A percentile compares a stretch with the other conserved stretches of the same genome.
Conservation (phyloP, 2,329 filamentous ascomycete genomes). For the Cladophialophora psammophila region DNA sequence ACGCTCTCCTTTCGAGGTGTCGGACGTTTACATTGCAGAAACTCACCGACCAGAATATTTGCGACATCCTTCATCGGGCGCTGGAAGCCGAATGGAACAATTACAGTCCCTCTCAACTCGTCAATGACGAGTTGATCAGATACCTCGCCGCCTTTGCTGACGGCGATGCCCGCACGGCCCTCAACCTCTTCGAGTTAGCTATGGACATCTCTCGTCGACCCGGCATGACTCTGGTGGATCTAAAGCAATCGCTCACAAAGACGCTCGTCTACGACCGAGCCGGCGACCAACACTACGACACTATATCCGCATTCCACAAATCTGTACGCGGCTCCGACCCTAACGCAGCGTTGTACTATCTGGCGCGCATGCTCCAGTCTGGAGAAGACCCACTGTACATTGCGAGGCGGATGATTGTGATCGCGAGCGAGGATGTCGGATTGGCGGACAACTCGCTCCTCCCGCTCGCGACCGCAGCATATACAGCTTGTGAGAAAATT, state of each 20-base stretch:
- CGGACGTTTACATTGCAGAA: conserved; percentile 86
- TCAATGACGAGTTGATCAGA: conserved; percentile 77
- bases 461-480: conserved; percentile 81
- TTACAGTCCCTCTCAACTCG: conserved; percentile 60
- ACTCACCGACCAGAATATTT: conserved; percentile 74
- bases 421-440: conserved; percentile 92
- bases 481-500: conserved; percentile 88
- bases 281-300: conserved; percentile 97
- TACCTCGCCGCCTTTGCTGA: conserved; percentile 89
- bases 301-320: conserved; percentile 96
- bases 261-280: conserved; percentile 94
- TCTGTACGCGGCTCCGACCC: conserved; percentile 86
- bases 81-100: conserved; percentile 58
- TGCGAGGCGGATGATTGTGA: conserved; percentile 89
- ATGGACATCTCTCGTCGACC: conserved; percentile 70
- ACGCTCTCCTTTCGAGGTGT: conserved; percentile 85
- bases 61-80: conserved; percentile 77
- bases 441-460: conserved; percentile 86
- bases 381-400: conserved; percentile 94
- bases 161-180: conserved; percentile 88
- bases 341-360: conserved; percentile 90
- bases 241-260: conserved; percentile 85
- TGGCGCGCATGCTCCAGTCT: conserved; percentile 92
- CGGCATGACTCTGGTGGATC: conserved; percentile 73
- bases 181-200: conserved; percentile 90